Conservation (phyloP, 192 early-diverging fungal species). For the Kappamyces sp. region DNA sequence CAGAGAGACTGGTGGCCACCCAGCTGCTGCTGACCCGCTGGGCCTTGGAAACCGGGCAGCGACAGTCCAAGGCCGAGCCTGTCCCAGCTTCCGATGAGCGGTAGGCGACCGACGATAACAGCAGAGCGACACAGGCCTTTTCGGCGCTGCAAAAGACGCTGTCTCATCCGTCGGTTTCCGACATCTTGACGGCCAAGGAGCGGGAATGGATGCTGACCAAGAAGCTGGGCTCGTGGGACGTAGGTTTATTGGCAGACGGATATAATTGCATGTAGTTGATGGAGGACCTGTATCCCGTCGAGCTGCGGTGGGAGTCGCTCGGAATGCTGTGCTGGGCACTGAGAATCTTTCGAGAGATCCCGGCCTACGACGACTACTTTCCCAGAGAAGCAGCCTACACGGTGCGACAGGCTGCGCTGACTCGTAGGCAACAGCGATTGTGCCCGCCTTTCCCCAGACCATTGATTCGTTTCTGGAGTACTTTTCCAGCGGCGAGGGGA, state of each 20-base stretch:
- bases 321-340: slow-evolving; percentile 52
- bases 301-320: slow-evolving; percentile 39
- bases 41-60: slow-evolving; percentile 54
- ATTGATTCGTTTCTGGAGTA: slow-evolving; percentile 46
- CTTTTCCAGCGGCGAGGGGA: slow-evolving; percentile 27
- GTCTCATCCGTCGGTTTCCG: not conserved
- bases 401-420: too few relatives aligned
- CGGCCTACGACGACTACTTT: slow-evolving; percentile 48
- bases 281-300: slow-evolving; percentile 6
- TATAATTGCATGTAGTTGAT: not conserved
- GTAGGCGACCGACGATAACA: not conserved
- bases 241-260: too few relatives aligned
- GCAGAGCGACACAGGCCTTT: slow-evolving; percentile 1
- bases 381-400: slow-evolving; percentile 43
- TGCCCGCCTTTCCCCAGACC: slow-evolving; percentile 50
- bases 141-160: slow-evolving; percentile 9
- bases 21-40: slow-evolving; percentile 59
- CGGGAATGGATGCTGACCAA: not conserved
- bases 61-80: slow-evolving; percentile 27
- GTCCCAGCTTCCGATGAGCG: too few relatives aligned
- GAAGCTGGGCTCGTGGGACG: slow-evolving; percentile 6
- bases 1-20: slow-evolving; percentile 6
- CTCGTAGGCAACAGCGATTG: slow-evolving; percentile 41
- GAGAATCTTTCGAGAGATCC: slow-evolving; percentile 41
- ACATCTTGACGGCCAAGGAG: slow-evolving; percentile 9